Base-by-base conservation (phyloP, 805 yeast genomes). In the Pichia exigua region DNA sequence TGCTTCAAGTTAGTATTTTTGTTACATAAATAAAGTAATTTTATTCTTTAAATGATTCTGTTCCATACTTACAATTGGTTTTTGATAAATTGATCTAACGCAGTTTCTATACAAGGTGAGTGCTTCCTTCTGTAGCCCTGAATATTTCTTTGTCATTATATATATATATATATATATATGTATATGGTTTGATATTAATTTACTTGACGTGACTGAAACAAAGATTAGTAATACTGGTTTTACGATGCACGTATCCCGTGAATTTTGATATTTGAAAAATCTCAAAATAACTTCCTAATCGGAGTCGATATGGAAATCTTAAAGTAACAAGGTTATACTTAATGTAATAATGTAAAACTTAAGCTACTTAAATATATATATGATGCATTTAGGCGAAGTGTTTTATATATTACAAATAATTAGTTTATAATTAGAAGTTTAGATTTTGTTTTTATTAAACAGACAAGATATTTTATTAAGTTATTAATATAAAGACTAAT, bases 111-210 rank as follows among this genome's bases (percentile, higher is more conserved):
- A 79, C 12, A 79, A 60, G 45, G 68, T 69, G 1, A 79, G 59
- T 1, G 77, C 83, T 54, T 78, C 81, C 54, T 70, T 76, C 55
- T 79, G 83, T 32, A 79, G 61, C 1, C 83, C 83, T 18, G 73
- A 69, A 50, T 64, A 65, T 42, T 56, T 60, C 46, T 55, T 60
- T 11, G 51, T 42, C 58, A 55, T 55, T 21, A 17, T 38, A 30
- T 46, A 17, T 38, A 28, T 46, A 17, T 41, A 24, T 5, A 24
- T 24, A 17, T 38, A 28, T 46, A 17, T 41, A 24, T 5, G 7
- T 24, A 24, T 24, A 24, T 24, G 26, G 26, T 24, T 24, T 24
- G 26, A n/a, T 22, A 41, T 17, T 26, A 38, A 17, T 15, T 24
- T 45, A 15, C 22, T 3, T 20, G 7, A 13, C 10, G 20, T 35